phyloP scores from a whole-genome alignment of 2,329 filamentous ascomycete species.

The Cryphonectria japonica region DNA sequence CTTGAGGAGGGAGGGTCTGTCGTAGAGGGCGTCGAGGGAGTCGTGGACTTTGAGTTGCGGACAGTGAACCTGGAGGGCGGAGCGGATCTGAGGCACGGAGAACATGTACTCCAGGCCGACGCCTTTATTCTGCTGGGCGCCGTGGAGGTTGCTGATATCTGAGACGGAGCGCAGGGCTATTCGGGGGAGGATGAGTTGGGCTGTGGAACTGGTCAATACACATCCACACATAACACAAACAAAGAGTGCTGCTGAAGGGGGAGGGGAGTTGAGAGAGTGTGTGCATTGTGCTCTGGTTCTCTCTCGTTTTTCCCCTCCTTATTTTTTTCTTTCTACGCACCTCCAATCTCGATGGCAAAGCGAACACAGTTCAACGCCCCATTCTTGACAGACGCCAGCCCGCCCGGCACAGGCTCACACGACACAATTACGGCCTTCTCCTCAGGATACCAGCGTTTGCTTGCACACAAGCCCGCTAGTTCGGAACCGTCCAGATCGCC shows the following conservation, averaged over 20 bases:
- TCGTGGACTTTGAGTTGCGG: constrained; percentile 43
- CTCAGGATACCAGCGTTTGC: constrained; percentile 42
- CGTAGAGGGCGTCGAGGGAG: constrained; percentile 41
- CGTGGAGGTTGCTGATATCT: constrained; percentile 35
- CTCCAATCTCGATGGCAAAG: constrained; percentile 52
- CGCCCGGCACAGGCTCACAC: constrained; percentile 48
- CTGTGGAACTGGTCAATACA: constrained; percentile 34
- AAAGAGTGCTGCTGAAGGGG: no score
- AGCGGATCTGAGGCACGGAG: constrained; percentile 39
- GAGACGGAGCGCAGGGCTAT: constrained; percentile 40
- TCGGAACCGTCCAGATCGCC: constrained; percentile 38
- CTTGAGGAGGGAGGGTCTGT: constrained; percentile 37
- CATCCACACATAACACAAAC: background rate
- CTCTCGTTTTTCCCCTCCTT: no score
- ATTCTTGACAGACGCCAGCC: constrained; percentile 49
- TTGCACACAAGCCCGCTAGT: constrained; percentile 41
- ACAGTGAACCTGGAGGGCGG: constrained; percentile 37
- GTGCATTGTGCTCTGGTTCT: no score
- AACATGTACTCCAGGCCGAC: constrained; percentile 41
- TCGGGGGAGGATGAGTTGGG: constrained; percentile 43
- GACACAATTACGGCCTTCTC: constrained; percentile 44
- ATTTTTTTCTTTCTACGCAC: constrained; percentile 32
- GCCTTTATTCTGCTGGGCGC: constrained; percentile 36
- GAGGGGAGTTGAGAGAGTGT: no score
- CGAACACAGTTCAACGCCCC: constrained; percentile 50